Base-by-base conservation (phyloP, 768 basidiomycete species). In the Pleurotus cornucopiae region DNA sequence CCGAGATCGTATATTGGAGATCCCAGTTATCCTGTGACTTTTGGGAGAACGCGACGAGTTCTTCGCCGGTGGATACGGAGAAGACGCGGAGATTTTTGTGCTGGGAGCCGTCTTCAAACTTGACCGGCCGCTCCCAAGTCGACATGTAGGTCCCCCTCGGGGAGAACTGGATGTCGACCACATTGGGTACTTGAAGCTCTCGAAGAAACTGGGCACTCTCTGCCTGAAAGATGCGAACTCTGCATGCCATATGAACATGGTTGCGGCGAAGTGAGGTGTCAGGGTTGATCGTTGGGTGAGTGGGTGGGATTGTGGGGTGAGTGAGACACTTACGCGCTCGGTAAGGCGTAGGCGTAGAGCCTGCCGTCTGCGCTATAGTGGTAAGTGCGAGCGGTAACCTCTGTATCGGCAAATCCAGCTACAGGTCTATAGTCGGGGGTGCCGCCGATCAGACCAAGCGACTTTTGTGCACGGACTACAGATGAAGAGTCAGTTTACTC, bases 61-160 rank as follows among this genome's bases (percentile, higher is more conserved):
- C 93, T 65, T 91, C 84, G 45, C 92, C 93, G 0, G 91, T 88
- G 7, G 85, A 87, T 12, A 81, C 86, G 61, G 88, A 88, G 78
- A 94, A 99, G 61, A 98, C 79, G 57, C 91, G 86, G 58, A 95
- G 83, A 69, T 99, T 99, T 76, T 91, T 95, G 79, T 96, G 91
- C 71, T 94, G 92, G 2, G 82, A 68, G 54, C 90, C 92, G 61
- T 94, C 94, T 68, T 94, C 95, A 49, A 90, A 81, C 73, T 97
- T 97, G 64, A 85, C 84, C 82, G 89, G 91, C 57, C 97, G 84
- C 73, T 98, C 95, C 92, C 95, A 98, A 46, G 92, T 95, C 53
- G 93, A 95, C 43, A 99, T 66, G 71, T 92, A 98, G 0, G 90
- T 93, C 39, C 93, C 95, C 58, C 89, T 83, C 7, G 97, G 95